Conservation (phyloP, 306 rosid species). For the Casuarina glauca region DNA sequence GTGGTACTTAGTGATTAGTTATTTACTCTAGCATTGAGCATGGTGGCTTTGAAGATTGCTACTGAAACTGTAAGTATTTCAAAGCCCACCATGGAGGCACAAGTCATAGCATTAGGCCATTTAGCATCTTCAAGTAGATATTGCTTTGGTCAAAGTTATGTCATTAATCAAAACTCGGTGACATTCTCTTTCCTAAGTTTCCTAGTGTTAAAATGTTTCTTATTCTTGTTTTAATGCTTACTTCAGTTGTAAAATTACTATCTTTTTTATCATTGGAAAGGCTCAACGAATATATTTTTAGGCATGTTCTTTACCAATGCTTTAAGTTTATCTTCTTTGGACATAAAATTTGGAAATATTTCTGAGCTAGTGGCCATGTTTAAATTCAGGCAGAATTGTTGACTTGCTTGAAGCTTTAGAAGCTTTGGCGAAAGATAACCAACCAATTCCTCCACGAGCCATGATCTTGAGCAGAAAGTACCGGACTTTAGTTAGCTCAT, state of each 20-base stretch:
- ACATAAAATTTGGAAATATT: neutral
- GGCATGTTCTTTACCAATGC: neutral
- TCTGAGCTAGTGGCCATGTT: conserved; percentile 34
- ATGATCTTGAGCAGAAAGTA: conserved; percentile 95
- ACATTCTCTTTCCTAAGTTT: neutral
- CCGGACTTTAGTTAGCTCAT: conserved; percentile 89
- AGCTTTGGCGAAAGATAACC: conserved; percentile 77
- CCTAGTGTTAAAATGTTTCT: neutral
- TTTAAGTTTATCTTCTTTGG: neutral
- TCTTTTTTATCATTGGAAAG: neutral
- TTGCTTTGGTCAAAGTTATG: neutral
- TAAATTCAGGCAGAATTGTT: conserved; percentile 71
- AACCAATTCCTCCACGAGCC: conserved; percentile 80
- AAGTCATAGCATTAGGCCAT: neutral
- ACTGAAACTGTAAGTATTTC: neutral
- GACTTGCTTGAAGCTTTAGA: conserved; percentile 91
- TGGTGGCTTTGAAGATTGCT: no score
- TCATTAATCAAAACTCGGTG: neutral
- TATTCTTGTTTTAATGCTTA: neutral
- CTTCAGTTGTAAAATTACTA: neutral
- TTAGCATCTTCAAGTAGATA: neutral
- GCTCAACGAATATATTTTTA: neutral
- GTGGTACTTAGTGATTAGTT: no score
- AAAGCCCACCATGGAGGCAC: neutral
- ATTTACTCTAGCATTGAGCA: no score